Conservation (phyloP, 768 basidiomycete genomes). For the Collybia sp. region DNA sequence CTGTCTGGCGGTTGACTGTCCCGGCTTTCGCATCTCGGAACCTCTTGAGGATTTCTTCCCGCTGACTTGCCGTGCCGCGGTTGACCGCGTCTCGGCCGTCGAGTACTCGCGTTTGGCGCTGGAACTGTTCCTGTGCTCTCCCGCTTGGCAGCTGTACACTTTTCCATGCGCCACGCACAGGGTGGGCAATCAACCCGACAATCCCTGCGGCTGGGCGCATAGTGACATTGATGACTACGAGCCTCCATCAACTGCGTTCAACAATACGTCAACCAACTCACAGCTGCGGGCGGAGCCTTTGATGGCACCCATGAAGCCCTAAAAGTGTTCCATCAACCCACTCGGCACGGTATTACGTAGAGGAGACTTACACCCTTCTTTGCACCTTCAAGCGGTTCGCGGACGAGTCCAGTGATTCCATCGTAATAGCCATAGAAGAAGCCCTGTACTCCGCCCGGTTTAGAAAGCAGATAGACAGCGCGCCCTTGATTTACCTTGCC, state of each 20-base stretch:
- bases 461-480: not conserved
- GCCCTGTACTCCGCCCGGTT: constrained; percentile 12
- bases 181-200: constrained; percentile 32
- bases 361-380: constrained; percentile 24
- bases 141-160: constrained; percentile 24
- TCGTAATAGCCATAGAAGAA: constrained; percentile 30
- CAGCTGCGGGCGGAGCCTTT: constrained; percentile 31
- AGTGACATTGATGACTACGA: constrained; percentile 24
- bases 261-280: constrained; percentile 10
- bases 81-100: constrained; percentile 34
- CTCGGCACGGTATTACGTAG: too few species aligned
- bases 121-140: constrained; percentile 24
- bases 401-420: constrained; percentile 28
- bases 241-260: too few species aligned
- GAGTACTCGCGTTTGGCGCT: constrained; percentile 29
- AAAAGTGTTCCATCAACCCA: not conserved
- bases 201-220: constrained; percentile 27
- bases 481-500: constrained; percentile 32
- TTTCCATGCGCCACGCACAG: constrained; percentile 32
- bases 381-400: constrained; percentile 25
- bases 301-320: constrained; percentile 28
- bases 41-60: constrained; percentile 24
- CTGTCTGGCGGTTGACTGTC: constrained; percentile 26
- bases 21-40: constrained; percentile 30
- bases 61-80: constrained; percentile 26